Percentiles rank a stretch among this genome's conserved stretches.
phyloP scores from a whole-genome alignment of 2,329 filamentous ascomycete species.

The Exutisphaerella laricina region DNA sequence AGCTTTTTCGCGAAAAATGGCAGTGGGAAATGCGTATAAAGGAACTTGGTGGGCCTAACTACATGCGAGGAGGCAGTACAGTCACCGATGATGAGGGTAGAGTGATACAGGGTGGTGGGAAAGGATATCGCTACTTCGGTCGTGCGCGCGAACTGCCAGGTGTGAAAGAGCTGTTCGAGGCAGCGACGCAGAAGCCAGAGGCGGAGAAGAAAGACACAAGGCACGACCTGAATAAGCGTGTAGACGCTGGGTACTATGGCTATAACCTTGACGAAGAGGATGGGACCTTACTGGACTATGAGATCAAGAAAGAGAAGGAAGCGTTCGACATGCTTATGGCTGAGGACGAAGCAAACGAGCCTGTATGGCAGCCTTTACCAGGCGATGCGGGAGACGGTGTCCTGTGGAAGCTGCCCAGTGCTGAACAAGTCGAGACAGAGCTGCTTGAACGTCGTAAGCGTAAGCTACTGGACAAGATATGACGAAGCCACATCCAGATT shows the following conservation, averaged over 20 bases:
- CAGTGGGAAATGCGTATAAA: conserved; percentile 98
- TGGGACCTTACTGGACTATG: conserved; percentile 70
- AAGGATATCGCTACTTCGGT: conserved; percentile 92
- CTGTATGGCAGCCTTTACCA: conserved; percentile 73
- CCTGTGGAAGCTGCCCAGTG: conserved; percentile 74
- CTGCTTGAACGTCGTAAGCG: conserved; percentile 78
- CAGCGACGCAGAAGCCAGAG: conserved; percentile 55
- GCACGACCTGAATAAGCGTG: conserved; percentile 65
- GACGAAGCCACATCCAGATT: conserved; percentile 1
- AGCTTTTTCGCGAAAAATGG: conserved; percentile 97
- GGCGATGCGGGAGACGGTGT: conserved; percentile 80
- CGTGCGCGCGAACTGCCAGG: conserved; percentile 83
- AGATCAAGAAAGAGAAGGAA: conserved; percentile 76
- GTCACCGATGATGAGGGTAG: conserved; percentile 51
- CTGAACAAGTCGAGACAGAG: conserved; percentile 92
- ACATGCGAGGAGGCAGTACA: conserved; percentile 65
- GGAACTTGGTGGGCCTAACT: conserved; percentile 94
- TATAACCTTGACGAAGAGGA: conserved; percentile 93
- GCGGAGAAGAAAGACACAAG: conserved; percentile 58
- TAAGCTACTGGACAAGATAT: conserved; percentile 66
- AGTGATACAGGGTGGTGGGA: conserved; percentile 62
- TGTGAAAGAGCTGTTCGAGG: conserved; percentile 93
- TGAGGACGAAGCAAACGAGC: conserved; percentile 33
- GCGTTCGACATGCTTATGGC: conserved; percentile 64
- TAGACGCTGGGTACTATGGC: conserved; percentile 93